These are phyloP conservation scores for Spizellomyces punctatus DNA, from an alignment of 192 early-diverging fungal genomes.

Conservation along the genomic window DNA sequence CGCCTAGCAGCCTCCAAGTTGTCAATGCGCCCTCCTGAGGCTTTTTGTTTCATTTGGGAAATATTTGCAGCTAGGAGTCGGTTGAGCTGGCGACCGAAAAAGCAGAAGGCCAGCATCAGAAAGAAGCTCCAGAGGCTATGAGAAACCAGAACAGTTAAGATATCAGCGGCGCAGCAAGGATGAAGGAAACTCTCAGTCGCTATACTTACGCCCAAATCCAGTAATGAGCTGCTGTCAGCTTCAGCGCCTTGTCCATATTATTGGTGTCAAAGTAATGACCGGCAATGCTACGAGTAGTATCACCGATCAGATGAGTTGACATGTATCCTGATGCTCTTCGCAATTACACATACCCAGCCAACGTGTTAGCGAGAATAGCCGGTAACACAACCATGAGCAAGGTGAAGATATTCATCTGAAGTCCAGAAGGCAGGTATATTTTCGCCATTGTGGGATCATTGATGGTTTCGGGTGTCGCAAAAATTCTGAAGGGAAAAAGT, in stretches of 20 bases:
- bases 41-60: background rate
- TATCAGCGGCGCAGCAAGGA: background rate
- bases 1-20: background rate
- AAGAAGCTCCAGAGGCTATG: conserved; percentile 3
- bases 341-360: conserved; percentile 6
- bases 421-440: conserved; percentile 7
- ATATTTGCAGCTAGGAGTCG: background rate
- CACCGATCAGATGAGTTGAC: background rate
- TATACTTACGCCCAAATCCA: conserved; percentile 17
- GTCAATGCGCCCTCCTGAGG: background rate
- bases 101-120: background rate
- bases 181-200: conserved; percentile 1
- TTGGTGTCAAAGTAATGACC: background rate
- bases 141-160: background rate
- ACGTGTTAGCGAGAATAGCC: background rate
- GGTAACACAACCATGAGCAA: conserved; percentile 7
- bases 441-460: background rate
- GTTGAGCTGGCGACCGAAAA: conserved; percentile 18
- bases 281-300: background rate
- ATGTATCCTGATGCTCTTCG: background rate
- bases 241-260: conserved; percentile 6
- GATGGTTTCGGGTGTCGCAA: conserved; percentile 8
- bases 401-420: conserved; percentile 9
- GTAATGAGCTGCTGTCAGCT: conserved; percentile 8
- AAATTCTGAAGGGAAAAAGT: background rate